Percentiles rank a stretch among this genome's conserved stretches.
Evolutionary conservation across 371 early-diverging fungal genomes (phyloP).

Genomic region (Rhizopus delemar): DNA sequence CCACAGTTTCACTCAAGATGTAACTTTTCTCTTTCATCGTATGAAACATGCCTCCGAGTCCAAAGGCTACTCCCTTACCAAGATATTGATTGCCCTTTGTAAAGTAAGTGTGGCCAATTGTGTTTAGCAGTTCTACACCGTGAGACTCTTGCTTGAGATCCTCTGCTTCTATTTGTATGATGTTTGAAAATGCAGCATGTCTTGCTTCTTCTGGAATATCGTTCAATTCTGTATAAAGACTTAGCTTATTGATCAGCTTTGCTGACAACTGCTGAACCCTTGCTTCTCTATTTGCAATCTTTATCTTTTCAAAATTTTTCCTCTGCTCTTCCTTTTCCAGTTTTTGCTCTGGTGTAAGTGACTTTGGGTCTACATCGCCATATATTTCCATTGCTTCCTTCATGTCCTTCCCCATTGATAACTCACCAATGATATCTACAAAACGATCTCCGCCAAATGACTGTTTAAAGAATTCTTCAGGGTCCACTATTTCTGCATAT

Average conservation of each 20-base stretch:
- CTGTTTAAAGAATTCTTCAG: slow-evolving; percentile 91
- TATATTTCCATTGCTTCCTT: slow-evolving; percentile 72
- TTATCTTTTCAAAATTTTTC: slow-evolving; percentile 34
- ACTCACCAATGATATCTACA: slow-evolving; percentile 93
- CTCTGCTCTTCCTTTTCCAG: slow-evolving; percentile 56
- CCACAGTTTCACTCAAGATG: slow-evolving; percentile 86
- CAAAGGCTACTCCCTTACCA: slow-evolving; percentile 70
- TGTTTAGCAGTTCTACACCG: slow-evolving; percentile 90
- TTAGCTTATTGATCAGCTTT: slow-evolving; percentile 76
- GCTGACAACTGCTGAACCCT: slow-evolving; percentile 73
- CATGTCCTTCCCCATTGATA: slow-evolving; percentile 91
- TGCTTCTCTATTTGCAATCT: slow-evolving; percentile 63
- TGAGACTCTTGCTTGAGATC: slow-evolving; percentile 85
- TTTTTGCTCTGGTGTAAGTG: slow-evolving; percentile 61
- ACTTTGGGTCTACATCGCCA: slow-evolving; percentile 49
- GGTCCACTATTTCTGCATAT: slow-evolving; percentile 62
- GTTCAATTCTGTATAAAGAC: slow-evolving; percentile 70
- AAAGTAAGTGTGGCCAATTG: slow-evolving; percentile 88
- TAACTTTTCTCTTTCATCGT: slow-evolving; percentile 77
- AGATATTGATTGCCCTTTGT: slow-evolving; percentile 84
- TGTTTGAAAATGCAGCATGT: slow-evolving; percentile 62
- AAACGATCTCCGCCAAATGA: slow-evolving; percentile 96
- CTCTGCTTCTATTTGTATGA: slow-evolving; percentile 80
- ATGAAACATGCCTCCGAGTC: slow-evolving; percentile 71
- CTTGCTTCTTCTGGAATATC: slow-evolving; percentile 33